These are phyloP conservation scores for Chrysoporthe austroafricana DNA, from an alignment of 2,329 filamentous ascomycete genomes.

Conservation along the genomic window DNA sequence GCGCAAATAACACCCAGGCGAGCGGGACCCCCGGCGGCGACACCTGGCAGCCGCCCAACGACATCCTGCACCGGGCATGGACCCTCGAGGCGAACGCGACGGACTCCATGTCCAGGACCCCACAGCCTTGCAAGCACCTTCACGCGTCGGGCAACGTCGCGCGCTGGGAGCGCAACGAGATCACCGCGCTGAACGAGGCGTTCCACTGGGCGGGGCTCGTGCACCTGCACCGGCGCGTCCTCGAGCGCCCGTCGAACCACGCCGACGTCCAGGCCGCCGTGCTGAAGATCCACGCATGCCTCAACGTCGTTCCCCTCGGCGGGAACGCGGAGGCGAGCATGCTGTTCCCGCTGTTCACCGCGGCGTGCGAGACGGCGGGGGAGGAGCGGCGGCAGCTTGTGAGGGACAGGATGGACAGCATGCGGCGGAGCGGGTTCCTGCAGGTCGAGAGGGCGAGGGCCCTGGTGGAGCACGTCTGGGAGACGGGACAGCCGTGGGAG, in stretches of 20 bases:
- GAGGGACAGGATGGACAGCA: conserved; percentile 65
- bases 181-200: conserved; percentile 73
- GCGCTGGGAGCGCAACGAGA: conserved; percentile 64
- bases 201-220: conserved; percentile 80
- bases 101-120: conserved; percentile 52
- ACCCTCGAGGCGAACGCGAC: conserved; percentile 65
- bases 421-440: conserved; percentile 76
- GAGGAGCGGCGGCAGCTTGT: conserved; percentile 61
- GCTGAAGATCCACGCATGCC: conserved; percentile 62
- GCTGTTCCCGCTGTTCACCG: conserved; percentile 82
- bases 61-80: conserved; percentile 60
- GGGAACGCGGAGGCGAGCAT: conserved; percentile 75
- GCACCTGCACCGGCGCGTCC: conserved; percentile 74
- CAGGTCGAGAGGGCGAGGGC: conserved; percentile 67
- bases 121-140: conserved; percentile 51
- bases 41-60: conserved; percentile 61
- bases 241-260: conserved; percentile 63
- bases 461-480: conserved; percentile 72
- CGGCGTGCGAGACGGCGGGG: conserved; percentile 72
- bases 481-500: conserved; percentile 70
- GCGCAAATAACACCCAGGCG: conserved; percentile 47
- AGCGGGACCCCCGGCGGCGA: conserved; percentile 39
- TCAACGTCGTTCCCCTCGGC: conserved; percentile 65
- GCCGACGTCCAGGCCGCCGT: conserved; percentile 66
- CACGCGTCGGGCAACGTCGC: conserved; percentile 54